Conservation (phyloP, 2,329 filamentous ascomycete species). For the Lachnellula hyalina region DNA sequence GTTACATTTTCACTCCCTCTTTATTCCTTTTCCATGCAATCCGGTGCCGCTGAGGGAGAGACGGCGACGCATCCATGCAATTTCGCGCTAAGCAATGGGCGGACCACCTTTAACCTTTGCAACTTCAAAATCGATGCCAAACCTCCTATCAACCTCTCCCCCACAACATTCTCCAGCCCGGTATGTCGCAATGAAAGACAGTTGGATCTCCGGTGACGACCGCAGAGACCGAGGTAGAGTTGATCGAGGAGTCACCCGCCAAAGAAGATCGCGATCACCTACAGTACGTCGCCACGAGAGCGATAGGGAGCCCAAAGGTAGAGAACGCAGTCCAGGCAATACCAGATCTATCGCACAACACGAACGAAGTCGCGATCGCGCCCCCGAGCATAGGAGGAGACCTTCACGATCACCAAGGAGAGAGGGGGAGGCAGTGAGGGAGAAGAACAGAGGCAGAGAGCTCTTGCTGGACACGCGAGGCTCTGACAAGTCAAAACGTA, state of each 20-base stretch:
- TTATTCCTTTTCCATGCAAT: neutral
- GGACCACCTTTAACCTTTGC: neutral
- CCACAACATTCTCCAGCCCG: constrained; percentile 25
- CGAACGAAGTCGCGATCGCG: constrained; percentile 28
- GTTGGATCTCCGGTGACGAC: constrained; percentile 37
- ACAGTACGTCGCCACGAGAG: constrained; percentile 31
- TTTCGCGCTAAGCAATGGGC: neutral
- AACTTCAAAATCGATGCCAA: neutral
- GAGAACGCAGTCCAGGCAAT: constrained; percentile 29
- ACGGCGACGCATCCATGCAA: neutral
- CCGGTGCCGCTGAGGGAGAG: neutral
- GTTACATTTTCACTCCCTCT: neutral
- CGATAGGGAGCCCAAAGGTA: constrained; percentile 27
- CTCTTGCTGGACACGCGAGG: constrained; percentile 30
- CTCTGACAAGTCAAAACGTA: constrained; percentile 29
- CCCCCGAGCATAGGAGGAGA: constrained; percentile 25
- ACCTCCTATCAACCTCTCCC: neutral
- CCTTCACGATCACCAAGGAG: constrained; percentile 26
- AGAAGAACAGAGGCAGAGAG: constrained; percentile 32
- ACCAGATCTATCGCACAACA: constrained; percentile 24
- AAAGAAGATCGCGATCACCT: constrained; percentile 34
- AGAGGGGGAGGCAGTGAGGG: constrained; percentile 29
- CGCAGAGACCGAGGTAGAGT: constrained; percentile 39
- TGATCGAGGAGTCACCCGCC: constrained; percentile 34
- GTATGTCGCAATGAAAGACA: constrained; percentile 40